A percentile compares a stretch with the other conserved stretches of the same genome.
Evolutionary conservation across 2,329 filamentous ascomycete genomes (phyloP).

Genomic region (Samsoniella hepiali): DNA sequence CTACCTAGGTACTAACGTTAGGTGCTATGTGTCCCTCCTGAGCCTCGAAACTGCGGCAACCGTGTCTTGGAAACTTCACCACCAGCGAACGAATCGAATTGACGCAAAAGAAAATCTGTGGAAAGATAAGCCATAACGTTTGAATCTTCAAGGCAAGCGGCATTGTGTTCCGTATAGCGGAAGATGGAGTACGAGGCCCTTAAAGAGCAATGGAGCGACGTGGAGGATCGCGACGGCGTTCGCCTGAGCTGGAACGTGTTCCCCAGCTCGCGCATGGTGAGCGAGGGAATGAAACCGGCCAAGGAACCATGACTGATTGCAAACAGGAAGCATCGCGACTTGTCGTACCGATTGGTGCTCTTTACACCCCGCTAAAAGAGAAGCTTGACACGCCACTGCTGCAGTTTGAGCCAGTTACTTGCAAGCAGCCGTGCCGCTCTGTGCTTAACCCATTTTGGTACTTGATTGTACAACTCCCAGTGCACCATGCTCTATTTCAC

Average conservation of each 20-base stretch:
- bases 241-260: slow-evolving; percentile 98
- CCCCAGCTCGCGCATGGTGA: slow-evolving; percentile 92
- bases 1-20: too few relatives aligned
- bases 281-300: slow-evolving; percentile 27
- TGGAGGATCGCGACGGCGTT: slow-evolving; percentile 94
- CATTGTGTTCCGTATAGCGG: background rate
- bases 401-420: slow-evolving; percentile 94
- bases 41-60: background rate
- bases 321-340: slow-evolving; percentile 83
- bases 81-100: background rate
- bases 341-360: slow-evolving; percentile 91
- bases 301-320: background rate
- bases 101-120: background rate
- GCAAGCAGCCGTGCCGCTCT: slow-evolving; percentile 92
- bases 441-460: slow-evolving; percentile 97
- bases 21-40: slow-evolving; percentile 8
- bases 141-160: background rate
- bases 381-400: slow-evolving; percentile 84
- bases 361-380: slow-evolving; percentile 95
- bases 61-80: background rate
- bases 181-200: slow-evolving; percentile 87
- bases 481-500: background rate
- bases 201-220: slow-evolving; percentile 94
- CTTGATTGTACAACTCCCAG: background rate
- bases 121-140: background rate